These are phyloP conservation scores for Neurospora sp. DNA, from an alignment of 495 filamentous ascomycete genomes.

Conservation along the genomic window DNA sequence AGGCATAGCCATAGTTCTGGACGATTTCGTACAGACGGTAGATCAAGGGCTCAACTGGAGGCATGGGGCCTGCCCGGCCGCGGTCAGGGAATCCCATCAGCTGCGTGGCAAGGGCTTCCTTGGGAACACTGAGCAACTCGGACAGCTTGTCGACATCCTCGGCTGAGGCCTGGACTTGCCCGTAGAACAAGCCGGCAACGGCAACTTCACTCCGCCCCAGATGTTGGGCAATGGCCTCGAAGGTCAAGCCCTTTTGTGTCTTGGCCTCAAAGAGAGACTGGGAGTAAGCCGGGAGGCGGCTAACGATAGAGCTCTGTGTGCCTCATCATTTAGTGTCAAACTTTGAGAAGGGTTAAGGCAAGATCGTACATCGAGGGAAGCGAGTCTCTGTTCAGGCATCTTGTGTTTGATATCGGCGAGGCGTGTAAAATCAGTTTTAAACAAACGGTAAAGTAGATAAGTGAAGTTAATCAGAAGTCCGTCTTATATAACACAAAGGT, in stretches of 20 bases:
- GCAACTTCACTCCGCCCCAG: constrained; percentile 85
- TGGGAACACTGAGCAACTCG: constrained; percentile 50
- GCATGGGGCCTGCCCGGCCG: constrained; percentile 81
- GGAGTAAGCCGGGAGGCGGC: constrained; percentile 55
- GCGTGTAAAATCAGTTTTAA: not conserved
- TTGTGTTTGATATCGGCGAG: not conserved
- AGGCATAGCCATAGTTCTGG: constrained; percentile 96
- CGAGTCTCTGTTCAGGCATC: constrained; percentile 20
- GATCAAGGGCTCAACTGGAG: constrained; percentile 85
- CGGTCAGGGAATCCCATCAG: constrained; percentile 71
- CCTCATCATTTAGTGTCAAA: constrained; percentile 2
- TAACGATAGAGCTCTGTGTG: constrained; percentile 28
- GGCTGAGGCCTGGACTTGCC: constrained; percentile 68
- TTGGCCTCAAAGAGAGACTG: constrained; percentile 79
- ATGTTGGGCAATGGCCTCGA: constrained; percentile 65
- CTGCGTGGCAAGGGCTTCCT: constrained; percentile 47
- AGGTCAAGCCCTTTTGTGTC: constrained; percentile 60
- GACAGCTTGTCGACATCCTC: constrained; percentile 72
- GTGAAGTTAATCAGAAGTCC: not conserved
- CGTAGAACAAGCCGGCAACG: constrained; percentile 89
- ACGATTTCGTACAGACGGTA: constrained; percentile 94
- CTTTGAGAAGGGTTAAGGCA: not conserved
- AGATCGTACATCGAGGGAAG: constrained; percentile 23
- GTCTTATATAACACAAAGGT: not conserved
- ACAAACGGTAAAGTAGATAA: not conserved